Base-by-base conservation (phyloP, 805 yeast species). In the Saturnispora bothae region DNA sequence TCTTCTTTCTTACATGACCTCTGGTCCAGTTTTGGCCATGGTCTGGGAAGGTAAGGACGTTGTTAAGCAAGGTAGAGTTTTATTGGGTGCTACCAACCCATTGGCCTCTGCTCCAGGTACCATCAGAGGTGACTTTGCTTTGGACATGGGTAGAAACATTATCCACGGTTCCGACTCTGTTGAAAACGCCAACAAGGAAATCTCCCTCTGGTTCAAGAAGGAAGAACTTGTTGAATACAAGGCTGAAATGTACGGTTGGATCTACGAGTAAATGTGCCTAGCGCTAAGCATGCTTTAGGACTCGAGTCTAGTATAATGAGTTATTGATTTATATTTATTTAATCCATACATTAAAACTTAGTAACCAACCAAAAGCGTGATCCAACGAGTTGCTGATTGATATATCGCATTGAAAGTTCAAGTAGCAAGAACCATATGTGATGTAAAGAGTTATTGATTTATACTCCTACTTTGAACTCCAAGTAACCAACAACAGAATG, bases 11-110 rank as follows among this genome's bases (percentile, higher is more conserved):
- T 88, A 88, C 84, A 94, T 92, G 99, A 72, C 75, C 63, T 85
- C 96, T 52, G 99, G 99, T 57, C 99, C 99, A 63, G 82, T 92
- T 55, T 78, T 89, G 58, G 98, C 98, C 57, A 92, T 96, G 64
- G 96, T 88, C 57, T 92, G 99, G 99, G 97, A 92, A 71, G 99
- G 99, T 69, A 92, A 88, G 75, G 96, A 92, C 61, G 98, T 78
- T 65, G 98, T 92, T 67, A 88, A 89, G 74, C 95, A 84, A 68
- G 98, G 98, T 66, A 83, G 99, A 73, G 79, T 74, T 58, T 79
- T 92, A 65, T 78, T 92, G 59, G 99, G 99, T 71, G 97, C 98
- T 56, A 92, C 98, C 68, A 89, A 92, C 83, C 98, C 99, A 64
- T 74, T 81, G 64, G 78, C 76, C 56, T 83, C 96, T 56, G 89